phyloP scores from a whole-genome alignment of 2,329 filamentous ascomycete genomes.

The Stachybotrys chlorohalonatus region DNA sequence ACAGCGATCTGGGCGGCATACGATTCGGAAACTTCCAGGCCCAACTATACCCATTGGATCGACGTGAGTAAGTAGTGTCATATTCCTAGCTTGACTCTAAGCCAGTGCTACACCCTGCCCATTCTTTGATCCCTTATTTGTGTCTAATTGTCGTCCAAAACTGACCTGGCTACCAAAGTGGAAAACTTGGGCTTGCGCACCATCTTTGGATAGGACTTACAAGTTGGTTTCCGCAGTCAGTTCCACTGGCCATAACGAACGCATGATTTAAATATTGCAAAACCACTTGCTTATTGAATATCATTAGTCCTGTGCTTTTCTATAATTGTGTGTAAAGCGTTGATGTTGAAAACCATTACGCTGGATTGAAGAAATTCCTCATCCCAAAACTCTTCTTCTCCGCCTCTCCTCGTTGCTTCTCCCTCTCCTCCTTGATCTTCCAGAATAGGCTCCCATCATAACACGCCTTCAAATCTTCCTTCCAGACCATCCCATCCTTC shows the following conservation, averaged over 20 bases:
- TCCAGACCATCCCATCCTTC: slow-evolving; percentile 43
- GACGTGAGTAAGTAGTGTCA: slow-evolving; percentile 30
- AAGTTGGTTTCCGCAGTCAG: too few relatives aligned
- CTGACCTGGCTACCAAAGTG: background rate
- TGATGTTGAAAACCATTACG: background rate
- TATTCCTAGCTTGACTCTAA: slow-evolving; percentile 3
- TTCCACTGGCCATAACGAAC: too few relatives aligned
- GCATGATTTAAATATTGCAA: too few relatives aligned
- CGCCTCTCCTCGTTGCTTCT: background rate
- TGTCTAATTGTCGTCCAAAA: background rate
- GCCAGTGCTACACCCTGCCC: background rate
- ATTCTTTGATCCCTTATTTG: background rate
- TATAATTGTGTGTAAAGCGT: too few relatives aligned
- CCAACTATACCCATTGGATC: slow-evolving; percentile 28
- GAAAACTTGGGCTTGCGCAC: background rate
- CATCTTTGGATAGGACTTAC: background rate
- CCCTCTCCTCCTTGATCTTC: slow-evolving; percentile 8
- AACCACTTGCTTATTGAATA: too few relatives aligned
- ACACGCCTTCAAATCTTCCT: slow-evolving; percentile 36
- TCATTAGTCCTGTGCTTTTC: background rate
- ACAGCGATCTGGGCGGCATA: slow-evolving; percentile 32
- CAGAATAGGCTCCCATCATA: slow-evolving; percentile 14
- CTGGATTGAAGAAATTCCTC: background rate
- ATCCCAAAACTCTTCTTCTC: background rate
- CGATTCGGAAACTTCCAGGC: slow-evolving; percentile 22